Conservation (phyloP, 108 stramenopile species). For the Nannochloropsis gaditana region DNA sequence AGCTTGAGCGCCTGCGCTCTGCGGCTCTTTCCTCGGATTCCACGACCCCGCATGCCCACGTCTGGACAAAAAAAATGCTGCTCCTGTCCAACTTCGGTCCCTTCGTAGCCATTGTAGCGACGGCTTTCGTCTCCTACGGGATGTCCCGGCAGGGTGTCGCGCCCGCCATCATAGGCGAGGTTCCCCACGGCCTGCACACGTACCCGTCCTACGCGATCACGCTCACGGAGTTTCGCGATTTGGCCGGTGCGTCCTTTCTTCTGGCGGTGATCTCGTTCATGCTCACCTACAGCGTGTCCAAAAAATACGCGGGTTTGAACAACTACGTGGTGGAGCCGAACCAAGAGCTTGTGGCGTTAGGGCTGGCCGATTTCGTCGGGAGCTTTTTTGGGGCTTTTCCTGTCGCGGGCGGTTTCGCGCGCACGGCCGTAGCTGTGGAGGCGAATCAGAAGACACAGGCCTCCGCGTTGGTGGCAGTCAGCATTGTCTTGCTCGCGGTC, state of each 20-base stretch:
- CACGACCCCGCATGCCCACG: background rate
- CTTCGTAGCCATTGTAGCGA: background rate
- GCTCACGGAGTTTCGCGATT: background rate
- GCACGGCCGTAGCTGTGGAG: constrained; percentile 10
- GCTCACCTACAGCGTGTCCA: background rate
- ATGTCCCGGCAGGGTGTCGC: background rate
- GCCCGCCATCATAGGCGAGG: constrained; percentile 3
- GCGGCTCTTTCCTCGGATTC: background rate
- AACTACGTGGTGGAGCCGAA: background rate
- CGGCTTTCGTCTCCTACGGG: background rate
- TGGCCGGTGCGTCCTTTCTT: background rate
- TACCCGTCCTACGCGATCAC: background rate
- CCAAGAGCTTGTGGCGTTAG: constrained; percentile 6
- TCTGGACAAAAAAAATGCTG: background rate
- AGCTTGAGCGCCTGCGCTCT: background rate
- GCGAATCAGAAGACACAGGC: background rate
- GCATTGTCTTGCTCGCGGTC: background rate
- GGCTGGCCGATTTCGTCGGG: background rate
- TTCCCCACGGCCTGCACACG: background rate
- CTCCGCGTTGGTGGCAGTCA: background rate
- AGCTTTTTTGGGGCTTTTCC: constrained; percentile 18
- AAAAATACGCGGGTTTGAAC: background rate
- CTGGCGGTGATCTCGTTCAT: background rate
- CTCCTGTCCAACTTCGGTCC: background rate
- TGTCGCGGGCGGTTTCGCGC: constrained; percentile 18